Conservation (phyloP, 306 rosid species). For the Quercus mongolica region DNA sequence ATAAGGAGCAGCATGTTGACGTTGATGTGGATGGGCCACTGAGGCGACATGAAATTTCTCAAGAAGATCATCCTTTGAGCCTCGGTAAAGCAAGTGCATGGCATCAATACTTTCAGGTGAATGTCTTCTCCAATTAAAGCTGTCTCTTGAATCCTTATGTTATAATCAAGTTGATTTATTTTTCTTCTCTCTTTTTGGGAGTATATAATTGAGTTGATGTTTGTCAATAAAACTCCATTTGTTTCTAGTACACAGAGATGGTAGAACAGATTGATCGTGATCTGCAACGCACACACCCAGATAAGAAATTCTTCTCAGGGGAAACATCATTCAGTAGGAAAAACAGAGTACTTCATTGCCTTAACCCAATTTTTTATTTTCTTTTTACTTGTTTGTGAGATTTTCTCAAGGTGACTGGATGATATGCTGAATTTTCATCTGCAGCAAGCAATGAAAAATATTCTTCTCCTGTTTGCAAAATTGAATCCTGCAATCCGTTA, state of each 20-base stretch:
- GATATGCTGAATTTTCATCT: constrained; percentile 14
- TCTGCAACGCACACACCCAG: constrained; percentile 75
- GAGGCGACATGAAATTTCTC: constrained; percentile 51
- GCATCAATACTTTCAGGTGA: constrained; percentile 65
- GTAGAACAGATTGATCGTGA: constrained; percentile 81
- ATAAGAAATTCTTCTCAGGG: constrained; percentile 69
- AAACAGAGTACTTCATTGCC: constrained; percentile 51
- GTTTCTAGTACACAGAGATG: constrained; percentile 61
- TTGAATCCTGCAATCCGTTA: constrained; percentile 74
- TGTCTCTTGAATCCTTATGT: constrained; percentile 2
- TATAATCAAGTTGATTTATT: background rate
- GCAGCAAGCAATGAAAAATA: constrained; percentile 82
- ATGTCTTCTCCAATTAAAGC: constrained; percentile 25
- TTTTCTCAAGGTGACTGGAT: constrained; percentile 7
- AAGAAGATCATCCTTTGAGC: constrained; percentile 84
- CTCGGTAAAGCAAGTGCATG: constrained; percentile 65
- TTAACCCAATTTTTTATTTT: background rate
- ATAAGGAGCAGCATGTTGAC: constrained; percentile 29
- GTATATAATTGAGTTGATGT: background rate
- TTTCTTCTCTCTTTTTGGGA: background rate
- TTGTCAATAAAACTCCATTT: constrained; percentile 6
- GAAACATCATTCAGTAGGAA: constrained; percentile 56
- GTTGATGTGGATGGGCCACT: constrained; percentile 52
- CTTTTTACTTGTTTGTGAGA: constrained; percentile 1
- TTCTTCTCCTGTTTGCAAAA: constrained; percentile 74